Base-by-base conservation (phyloP, 176 grass and related monocot species). In the Bromus sterilis region DNA sequence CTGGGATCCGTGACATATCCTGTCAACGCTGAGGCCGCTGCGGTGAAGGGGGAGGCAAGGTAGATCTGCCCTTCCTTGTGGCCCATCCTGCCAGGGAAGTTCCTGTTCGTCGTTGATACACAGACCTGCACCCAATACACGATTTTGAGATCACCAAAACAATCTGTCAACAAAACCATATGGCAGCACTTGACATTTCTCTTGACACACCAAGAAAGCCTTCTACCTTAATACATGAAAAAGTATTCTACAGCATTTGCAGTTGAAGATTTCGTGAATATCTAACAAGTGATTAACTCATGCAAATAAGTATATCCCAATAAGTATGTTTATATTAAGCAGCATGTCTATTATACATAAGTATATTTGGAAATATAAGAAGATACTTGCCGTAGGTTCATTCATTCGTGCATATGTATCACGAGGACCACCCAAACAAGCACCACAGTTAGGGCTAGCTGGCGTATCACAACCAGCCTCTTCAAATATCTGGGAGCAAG, bases 21-120 rank as follows among this genome's bases (percentile, higher is more conserved):
- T 0, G 90, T 93, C 79, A 98, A 78, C 11, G 92, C 96, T 5
- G 96, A 98, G 25, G 96, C 90, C 0, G 89, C 93, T 0, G 89
- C 93, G 0, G 90, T 98, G 77, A 83, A 98, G 4, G 96, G 96
- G 6, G 96, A 95, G 8, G 96, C 96, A 5, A 98, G 85, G 86
- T 98, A 98, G 62, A 98, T 93, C 86, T 95, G 93, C 23, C 96
- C 96, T 77, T 98, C 96, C 82, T 98, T 93, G 63, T 98, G 90
- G 9, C 93, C 96, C 96, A 98, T 98, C 79, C 93, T 93, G 74
- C 96, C 96, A 0, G 93, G 96, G 82, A 98, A 98, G 57, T 98
- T 98, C 62, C 92, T 89, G 72, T 98, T 98, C 40, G 96, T 98
- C 21, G 96, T 98, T 23, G 92, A 93, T 58, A 98, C 96, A 48